phyloP scores from a whole-genome alignment of 768 basidiomycete genomes.

The Amanita phalloides region DNA sequence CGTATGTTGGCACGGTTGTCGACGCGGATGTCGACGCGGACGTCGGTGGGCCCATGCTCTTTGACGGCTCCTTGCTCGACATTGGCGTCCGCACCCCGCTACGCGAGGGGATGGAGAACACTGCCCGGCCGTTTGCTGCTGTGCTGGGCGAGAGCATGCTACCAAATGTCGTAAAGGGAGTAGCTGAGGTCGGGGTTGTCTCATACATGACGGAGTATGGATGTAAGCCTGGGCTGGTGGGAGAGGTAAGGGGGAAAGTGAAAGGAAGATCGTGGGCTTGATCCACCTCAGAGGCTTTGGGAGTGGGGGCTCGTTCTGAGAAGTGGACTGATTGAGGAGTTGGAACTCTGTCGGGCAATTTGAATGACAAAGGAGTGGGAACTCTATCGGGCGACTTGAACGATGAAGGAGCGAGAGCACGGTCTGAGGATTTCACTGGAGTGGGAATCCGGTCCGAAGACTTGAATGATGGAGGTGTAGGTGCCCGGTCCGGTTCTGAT shows the following conservation, averaged over 20 bases:
- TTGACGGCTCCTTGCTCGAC: not conserved
- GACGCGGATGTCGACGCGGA: not conserved
- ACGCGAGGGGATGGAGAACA: slow-evolving; percentile 3
- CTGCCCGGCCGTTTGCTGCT: slow-evolving; percentile 5
- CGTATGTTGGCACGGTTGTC: not conserved
- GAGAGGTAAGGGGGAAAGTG: slow-evolving; percentile 2
- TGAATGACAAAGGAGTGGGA: slow-evolving; percentile 11
- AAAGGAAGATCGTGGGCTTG: not conserved
- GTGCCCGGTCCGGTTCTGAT: too few species aligned
- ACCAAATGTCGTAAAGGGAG: slow-evolving; percentile 7
- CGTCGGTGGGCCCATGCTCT: not conserved
- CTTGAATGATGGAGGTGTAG: not conserved
- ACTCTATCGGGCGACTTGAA: slow-evolving; percentile 12
- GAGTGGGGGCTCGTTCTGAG: not conserved
- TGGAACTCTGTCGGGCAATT: not conserved
- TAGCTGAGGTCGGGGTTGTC: not conserved
- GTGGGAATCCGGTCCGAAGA: slow-evolving; percentile 11
- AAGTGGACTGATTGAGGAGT: slow-evolving; percentile 9
- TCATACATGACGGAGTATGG: not conserved
- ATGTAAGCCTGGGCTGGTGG: not conserved
- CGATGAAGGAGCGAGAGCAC: slow-evolving; percentile 13
- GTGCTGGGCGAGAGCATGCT: slow-evolving; percentile 1
- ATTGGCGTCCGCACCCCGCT: not conserved
- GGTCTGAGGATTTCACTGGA: slow-evolving; percentile 16
- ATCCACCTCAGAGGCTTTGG: not conserved